Evolutionary conservation across 345 rosid genomes (phyloP).

Genomic region (Passiflora organensis): DNA sequence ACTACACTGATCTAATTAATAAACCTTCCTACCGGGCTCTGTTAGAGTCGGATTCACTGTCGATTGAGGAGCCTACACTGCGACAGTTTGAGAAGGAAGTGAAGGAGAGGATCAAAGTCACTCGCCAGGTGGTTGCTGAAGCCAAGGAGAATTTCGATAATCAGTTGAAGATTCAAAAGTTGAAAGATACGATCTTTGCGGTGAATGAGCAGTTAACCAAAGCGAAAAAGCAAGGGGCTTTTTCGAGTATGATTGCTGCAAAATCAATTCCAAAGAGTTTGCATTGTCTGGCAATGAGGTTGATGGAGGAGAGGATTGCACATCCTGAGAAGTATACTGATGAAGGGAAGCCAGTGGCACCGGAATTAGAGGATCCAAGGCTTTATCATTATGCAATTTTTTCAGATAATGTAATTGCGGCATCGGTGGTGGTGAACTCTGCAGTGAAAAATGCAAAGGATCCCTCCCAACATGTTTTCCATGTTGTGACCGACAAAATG

Average conservation of each 20-base stretch:
- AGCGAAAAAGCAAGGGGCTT: slow-evolving; percentile 96
- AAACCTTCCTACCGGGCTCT: slow-evolving; percentile 63
- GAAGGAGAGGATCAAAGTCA: slow-evolving; percentile 83
- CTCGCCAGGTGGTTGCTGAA: slow-evolving; percentile 80
- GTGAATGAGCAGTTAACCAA: slow-evolving; percentile 85
- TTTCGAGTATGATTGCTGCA: slow-evolving; percentile 89
- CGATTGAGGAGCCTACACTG: slow-evolving; percentile 61
- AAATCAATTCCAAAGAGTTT: slow-evolving; percentile 90
- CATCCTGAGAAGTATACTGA: slow-evolving; percentile 73
- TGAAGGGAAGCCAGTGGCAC: slow-evolving; percentile 58
- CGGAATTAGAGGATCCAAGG: slow-evolving; percentile 75
- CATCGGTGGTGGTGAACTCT: slow-evolving; percentile 93
- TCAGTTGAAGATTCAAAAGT: slow-evolving; percentile 91
- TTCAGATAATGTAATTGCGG: slow-evolving; percentile 89
- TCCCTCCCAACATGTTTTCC: slow-evolving; percentile 92
- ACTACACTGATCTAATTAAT: slow-evolving; percentile 71
- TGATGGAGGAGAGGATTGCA: slow-evolving; percentile 94
- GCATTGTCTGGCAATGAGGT: slow-evolving; percentile 91
- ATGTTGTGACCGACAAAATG: slow-evolving; percentile 98
- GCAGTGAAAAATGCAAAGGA: slow-evolving; percentile 91
- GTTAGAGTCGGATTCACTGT: slow-evolving; percentile 50
- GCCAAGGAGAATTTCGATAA: slow-evolving; percentile 94
- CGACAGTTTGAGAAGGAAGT: slow-evolving; percentile 90
- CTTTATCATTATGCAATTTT: slow-evolving; percentile 91
- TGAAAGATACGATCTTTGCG: slow-evolving; percentile 80